Evolutionary conservation across 2,329 filamentous ascomycete genomes (phyloP), one percentile per base, ranked within the genome.

Genomic region (Ilyonectria mors-panacis): DNA sequence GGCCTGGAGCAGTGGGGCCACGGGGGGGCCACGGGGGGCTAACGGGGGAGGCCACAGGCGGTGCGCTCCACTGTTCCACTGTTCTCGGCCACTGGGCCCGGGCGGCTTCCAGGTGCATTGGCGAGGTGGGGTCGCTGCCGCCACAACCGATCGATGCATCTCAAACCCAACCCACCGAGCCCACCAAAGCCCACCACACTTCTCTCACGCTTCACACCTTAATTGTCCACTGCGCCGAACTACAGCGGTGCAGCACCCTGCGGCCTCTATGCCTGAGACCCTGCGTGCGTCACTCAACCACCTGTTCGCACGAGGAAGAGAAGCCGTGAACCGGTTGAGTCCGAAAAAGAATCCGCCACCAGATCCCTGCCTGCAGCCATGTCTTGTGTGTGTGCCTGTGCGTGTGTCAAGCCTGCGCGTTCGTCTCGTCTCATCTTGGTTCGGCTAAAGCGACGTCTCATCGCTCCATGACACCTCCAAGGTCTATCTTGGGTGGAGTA

Each of bases 81-180:
- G 37, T 9, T 54, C 30, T 6, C 26, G 17, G 12, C 33, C n/a
- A 55, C 51, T 33, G 39, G 7, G n/a, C 21, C 37, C 45, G 39
- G 21, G 39, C 39, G 15, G 39, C 39, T 42, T 42, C 39, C 39
- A 42, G 39, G 54, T 59, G 48, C 65, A 35, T 64, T 64, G 53
- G 63, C 58, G 39, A 55, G 28, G 68, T 70, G 68, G 68, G 44
- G 66, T 53, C 26, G 17, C 45, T 44, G 26, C 59, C 68, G 69
- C 69, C 69, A 70, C 69, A 71, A 71, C 69, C 69, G 67, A 71
- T 71, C 67, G 65, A 65, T 61, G 48, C 59, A 63, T 58, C 66
- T 68, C 56, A 55, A 60, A 70, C 59, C 26, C 60, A 44, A 58
- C 50, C 47, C 30, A 33, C 30, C 30, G 6, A 33, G 30, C 12